Evolutionary conservation across 495 filamentous ascomycete species (phyloP).

Genomic region (Cairneyella variabilis): DNA sequence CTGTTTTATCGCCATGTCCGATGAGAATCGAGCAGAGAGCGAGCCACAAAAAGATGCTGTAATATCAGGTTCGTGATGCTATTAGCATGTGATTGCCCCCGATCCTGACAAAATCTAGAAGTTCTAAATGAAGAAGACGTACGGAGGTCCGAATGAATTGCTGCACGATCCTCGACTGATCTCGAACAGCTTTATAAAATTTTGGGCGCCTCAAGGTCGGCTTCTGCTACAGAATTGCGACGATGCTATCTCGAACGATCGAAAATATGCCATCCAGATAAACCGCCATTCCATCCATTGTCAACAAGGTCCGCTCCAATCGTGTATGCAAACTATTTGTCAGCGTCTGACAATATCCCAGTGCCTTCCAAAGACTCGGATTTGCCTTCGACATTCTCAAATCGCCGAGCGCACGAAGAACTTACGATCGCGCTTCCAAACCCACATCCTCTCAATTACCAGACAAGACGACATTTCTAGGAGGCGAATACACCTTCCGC

Average conservation of each 20-base stretch:
- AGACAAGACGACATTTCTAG: constrained; percentile 27
- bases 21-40: constrained; percentile 19
- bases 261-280: constrained; percentile 42
- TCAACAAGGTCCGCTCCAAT: constrained; percentile 28
- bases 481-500: constrained; percentile 37
- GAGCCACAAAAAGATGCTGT: constrained; percentile 23
- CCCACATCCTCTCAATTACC: constrained; percentile 23
- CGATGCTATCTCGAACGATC: constrained; percentile 40
- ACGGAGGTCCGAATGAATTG: neutral
- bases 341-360: neutral
- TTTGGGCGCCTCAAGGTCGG: constrained; percentile 30
- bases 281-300: constrained; percentile 31
- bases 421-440: constrained; percentile 35
- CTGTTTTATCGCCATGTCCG: constrained; percentile 20
- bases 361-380: constrained; percentile 40
- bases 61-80: constrained; percentile 16
- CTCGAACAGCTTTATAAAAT: constrained; percentile 33
- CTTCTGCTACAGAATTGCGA: constrained; percentile 35
- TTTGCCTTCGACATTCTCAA: constrained; percentile 42
- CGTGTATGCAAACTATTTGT: neutral
- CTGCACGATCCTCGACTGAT: constrained; percentile 2
- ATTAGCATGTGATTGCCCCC: constrained; percentile 21
- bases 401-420: constrained; percentile 32
- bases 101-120: constrained; percentile 23
- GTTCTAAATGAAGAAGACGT: constrained; percentile 37